These are phyloP conservation scores for Spencermartinsiella ligniputridi DNA, from an alignment of 1,139 yeast species.

Conservation along the genomic window DNA sequence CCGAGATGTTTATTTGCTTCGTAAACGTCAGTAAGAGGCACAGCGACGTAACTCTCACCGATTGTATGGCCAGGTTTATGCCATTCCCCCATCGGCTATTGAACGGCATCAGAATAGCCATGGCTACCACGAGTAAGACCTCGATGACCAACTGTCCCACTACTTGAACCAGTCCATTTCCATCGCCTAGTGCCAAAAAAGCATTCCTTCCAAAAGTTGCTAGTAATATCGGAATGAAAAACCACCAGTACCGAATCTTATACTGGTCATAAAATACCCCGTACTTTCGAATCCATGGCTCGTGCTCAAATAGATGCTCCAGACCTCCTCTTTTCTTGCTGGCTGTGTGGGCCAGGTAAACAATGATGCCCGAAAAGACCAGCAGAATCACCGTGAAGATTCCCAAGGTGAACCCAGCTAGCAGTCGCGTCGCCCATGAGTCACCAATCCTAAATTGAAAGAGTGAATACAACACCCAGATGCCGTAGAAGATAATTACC, in stretches of 20 bases:
- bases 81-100: constrained; percentile 31
- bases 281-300: constrained; percentile 31
- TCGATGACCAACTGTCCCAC: constrained; percentile 67
- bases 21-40: constrained; percentile 29
- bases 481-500: constrained; percentile 30
- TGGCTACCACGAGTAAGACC: constrained; percentile 76
- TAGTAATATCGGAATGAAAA: constrained; percentile 26
- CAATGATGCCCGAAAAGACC: constrained; percentile 26
- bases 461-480: constrained; percentile 31
- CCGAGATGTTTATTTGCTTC: constrained; percentile 26
- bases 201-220: constrained; percentile 32
- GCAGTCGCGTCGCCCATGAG: constrained; percentile 31
- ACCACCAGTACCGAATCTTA: constrained; percentile 33
- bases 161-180: constrained; percentile 32
- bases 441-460: constrained; percentile 33
- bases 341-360: constrained; percentile 26
- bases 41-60: constrained; percentile 29
- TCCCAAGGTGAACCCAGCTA: constrained; percentile 32
- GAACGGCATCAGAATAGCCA: constrained; percentile 33
- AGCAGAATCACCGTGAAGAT: constrained; percentile 25
- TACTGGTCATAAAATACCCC: constrained; percentile 35
- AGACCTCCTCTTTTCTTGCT: constrained; percentile 23
- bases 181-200: constrained; percentile 32
- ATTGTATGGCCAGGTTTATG: constrained; percentile 29
- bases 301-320: constrained; percentile 27